Percentiles rank a stretch among this genome's conserved stretches.
Conservation (phyloP, 495 filamentous ascomycete genomes). For the Penicillium longicatenatum region DNA sequence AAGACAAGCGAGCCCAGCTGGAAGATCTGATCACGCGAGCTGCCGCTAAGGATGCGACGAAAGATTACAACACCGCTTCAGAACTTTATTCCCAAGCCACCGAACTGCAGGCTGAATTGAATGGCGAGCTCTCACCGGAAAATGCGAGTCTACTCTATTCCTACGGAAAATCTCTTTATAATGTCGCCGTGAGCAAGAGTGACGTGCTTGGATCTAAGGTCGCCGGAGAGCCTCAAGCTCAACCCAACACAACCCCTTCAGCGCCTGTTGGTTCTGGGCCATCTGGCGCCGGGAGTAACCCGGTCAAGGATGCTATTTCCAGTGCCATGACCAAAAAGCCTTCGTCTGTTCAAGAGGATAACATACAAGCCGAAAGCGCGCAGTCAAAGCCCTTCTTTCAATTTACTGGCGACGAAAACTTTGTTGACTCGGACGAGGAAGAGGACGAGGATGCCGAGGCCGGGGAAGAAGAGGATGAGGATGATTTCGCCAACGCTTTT, state of each 20-base stretch:
- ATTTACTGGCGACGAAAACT: conserved; percentile 93
- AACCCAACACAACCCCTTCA: conserved; percentile 34
- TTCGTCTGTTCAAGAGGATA: conserved; percentile 39
- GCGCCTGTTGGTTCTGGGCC: conserved; percentile 18
- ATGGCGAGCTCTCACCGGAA: conserved; percentile 84
- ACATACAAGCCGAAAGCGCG: conserved; percentile 37
- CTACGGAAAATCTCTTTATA: conserved; percentile 90
- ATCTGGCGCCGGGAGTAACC: conserved; percentile 18
- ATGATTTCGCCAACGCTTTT: conserved; percentile 87
- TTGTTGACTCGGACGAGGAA: conserved; percentile 66
- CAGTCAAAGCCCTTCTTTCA: conserved; percentile 77
- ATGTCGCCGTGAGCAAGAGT: conserved; percentile 89
- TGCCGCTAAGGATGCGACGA: conserved; percentile 73
- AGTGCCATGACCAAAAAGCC: conserved; percentile 32
- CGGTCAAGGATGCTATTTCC: conserved; percentile 34
- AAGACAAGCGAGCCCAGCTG: conserved; percentile 34
- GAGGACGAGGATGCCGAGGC: conserved; percentile 41
- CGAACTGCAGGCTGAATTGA: conserved; percentile 85
- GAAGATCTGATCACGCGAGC: conserved; percentile 57
- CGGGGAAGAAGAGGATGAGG: conserved; percentile 74
- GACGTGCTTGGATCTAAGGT: conserved; percentile 89
- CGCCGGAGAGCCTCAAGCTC: conserved; percentile 54
- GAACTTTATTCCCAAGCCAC: conserved; percentile 87
- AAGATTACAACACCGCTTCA: conserved; percentile 79
- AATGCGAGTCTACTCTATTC: conserved; percentile 92